A percentile compares a stretch with the other conserved stretches of the same genome.
Evolutionary conservation across 345 rosid genomes (phyloP).

Genomic region (Diplotaxis tenuifolia): DNA sequence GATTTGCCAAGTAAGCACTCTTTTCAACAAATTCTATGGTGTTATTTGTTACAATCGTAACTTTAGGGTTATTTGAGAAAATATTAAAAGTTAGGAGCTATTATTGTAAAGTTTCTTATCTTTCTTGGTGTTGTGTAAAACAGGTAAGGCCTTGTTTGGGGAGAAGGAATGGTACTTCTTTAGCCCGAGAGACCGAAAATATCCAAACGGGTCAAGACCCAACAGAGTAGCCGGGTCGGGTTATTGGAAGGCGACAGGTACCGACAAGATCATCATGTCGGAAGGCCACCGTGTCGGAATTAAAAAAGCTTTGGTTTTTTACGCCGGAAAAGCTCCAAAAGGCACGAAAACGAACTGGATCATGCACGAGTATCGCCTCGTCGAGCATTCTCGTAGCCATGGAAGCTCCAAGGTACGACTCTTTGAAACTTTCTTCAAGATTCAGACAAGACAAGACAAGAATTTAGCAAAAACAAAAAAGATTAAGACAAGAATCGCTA

Average conservation of each 20-base stretch:
- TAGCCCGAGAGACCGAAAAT: conserved; percentile 80
- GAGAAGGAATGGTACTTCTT: conserved; percentile 71
- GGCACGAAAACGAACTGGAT: conserved; percentile 98
- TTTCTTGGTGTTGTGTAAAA: not conserved
- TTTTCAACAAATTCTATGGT: not conserved
- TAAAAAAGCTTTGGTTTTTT: conserved; percentile 91
- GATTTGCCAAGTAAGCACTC: too few relatives aligned
- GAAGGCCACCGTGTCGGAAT: conserved; percentile 85
- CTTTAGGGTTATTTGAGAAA: not conserved
- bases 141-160: conserved; percentile 71
- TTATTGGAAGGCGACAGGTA: conserved; percentile 98
- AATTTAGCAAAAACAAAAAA: too few relatives aligned
- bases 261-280: conserved; percentile 65
- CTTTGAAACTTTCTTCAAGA: not conserved
- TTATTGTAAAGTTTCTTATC: not conserved
- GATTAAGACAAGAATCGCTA: not conserved
- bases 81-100: not conserved
- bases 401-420: conserved; percentile 75
- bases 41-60: not conserved
- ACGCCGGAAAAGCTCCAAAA: conserved; percentile 85
- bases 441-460: too few relatives aligned
- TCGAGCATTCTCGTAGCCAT: conserved; percentile 47
- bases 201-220: conserved; percentile 95
- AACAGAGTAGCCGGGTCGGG: conserved; percentile 93
- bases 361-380: conserved; percentile 92